These are phyloP conservation scores for Dactylellina cionopaga DNA, from an alignment of 2,329 filamentous ascomycete genomes.

Conservation along the genomic window DNA sequence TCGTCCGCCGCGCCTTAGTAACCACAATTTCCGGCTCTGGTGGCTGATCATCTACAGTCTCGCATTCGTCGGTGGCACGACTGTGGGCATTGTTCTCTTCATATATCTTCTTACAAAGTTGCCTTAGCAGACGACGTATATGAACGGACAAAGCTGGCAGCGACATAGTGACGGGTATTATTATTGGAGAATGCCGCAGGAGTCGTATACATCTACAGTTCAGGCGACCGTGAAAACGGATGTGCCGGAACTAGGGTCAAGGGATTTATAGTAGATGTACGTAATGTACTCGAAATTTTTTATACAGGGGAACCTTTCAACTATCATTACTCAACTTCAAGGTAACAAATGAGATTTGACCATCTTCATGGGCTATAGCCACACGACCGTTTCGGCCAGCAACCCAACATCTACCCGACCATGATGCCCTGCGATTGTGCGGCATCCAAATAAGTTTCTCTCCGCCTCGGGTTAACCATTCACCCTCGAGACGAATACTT, in stretches of 20 bases:
- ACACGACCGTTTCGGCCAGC: too few relatives aligned
- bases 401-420: too few relatives aligned
- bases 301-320: too few relatives aligned
- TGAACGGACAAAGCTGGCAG: slow-evolving; percentile 25
- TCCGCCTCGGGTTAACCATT: neutral
- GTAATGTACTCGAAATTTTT: too few relatives aligned
- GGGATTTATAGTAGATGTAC: slow-evolving; percentile 22
- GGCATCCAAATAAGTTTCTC: slow-evolving; percentile 6
- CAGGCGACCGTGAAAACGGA: slow-evolving; percentile 28
- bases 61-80: slow-evolving; percentile 27
- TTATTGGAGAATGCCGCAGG: slow-evolving; percentile 44
- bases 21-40: slow-evolving; percentile 16
- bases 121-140: slow-evolving; percentile 31
- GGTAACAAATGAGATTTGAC: too few relatives aligned
- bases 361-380: too few relatives aligned
- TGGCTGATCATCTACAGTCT: slow-evolving; percentile 35
- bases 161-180: slow-evolving; percentile 36
- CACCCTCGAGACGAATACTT: too few relatives aligned
- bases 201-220: slow-evolving; percentile 22
- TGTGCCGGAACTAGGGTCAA: slow-evolving; percentile 25
- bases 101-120: slow-evolving; percentile 29
- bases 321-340: too few relatives aligned
- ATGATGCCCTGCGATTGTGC: neutral
- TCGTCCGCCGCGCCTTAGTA: slow-evolving; percentile 17
- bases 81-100: slow-evolving; percentile 17